These are phyloP conservation scores for Saccharomycopsis vini DNA, from an alignment of 805 yeast genomes.

Conservation along the genomic window DNA sequence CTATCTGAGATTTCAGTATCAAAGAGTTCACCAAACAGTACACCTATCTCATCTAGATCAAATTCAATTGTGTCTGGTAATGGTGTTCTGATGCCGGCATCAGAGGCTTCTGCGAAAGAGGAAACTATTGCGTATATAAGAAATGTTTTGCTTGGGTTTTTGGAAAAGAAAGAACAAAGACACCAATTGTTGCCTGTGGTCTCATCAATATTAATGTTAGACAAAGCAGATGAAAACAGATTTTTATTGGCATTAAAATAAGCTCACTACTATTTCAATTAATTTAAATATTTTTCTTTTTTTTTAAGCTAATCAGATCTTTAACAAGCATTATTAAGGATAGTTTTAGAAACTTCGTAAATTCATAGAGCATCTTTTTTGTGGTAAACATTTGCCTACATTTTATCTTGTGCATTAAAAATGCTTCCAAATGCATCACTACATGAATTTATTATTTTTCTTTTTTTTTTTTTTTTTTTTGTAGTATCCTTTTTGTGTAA, in stretches of 20 bases:
- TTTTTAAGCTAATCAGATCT: not conserved
- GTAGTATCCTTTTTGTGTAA: too few relatives aligned
- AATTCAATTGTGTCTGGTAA: constrained; percentile 27
- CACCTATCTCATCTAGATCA: constrained; percentile 29
- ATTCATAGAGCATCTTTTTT: too few relatives aligned
- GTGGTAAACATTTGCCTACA: too few relatives aligned
- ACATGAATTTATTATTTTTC: too few relatives aligned
- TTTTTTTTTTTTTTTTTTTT: too few relatives aligned
- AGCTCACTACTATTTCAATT: not conserved
- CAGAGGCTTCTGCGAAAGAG: constrained; percentile 13
- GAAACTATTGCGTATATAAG: constrained; percentile 66
- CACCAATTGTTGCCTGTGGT: constrained; percentile 78
- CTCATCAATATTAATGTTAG: constrained; percentile 61
- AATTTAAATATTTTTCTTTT: not conserved
- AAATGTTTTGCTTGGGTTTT: constrained; percentile 83
- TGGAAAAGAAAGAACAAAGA: constrained; percentile 91
- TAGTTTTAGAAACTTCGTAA: too few relatives aligned
- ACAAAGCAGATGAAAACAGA: constrained; percentile 63
- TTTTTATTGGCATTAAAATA: constrained; percentile 43
- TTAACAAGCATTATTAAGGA: not conserved
- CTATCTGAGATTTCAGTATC: constrained; percentile 1
- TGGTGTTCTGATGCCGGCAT: not conserved
- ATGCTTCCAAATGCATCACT: too few relatives aligned
- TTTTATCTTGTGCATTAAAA: too few relatives aligned
- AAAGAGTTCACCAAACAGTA: constrained; percentile 14